These are phyloP conservation scores for Fomitopsis schrenkii DNA, from an alignment of 1,284 basidiomycete species.

Conservation along the genomic window DNA sequence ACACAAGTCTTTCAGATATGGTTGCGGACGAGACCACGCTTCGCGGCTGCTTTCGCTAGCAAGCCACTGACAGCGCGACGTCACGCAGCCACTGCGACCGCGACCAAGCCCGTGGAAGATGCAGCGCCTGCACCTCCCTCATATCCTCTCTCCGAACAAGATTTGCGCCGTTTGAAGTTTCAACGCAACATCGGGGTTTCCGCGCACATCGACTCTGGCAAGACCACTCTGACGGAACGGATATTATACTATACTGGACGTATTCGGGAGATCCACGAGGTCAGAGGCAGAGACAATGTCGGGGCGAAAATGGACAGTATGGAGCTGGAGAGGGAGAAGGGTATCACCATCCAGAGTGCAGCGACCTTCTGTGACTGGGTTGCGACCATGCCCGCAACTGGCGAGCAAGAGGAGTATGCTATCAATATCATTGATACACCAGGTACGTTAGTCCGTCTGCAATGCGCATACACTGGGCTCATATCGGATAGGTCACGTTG, in stretches of 20 bases:
- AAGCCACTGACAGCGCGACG: conserved; percentile 13
- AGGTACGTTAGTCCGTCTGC: conserved; percentile 40
- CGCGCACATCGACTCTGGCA: conserved; percentile 95
- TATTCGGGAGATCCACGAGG: conserved; percentile 96
- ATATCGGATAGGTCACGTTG: conserved; percentile 78
- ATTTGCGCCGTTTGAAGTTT: conserved; percentile 51
- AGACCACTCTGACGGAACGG: conserved; percentile 98
- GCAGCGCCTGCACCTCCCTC: conserved; percentile 20
- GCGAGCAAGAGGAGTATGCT: conserved; percentile 78
- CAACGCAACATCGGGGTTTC: conserved; percentile 85
- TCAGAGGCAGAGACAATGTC: conserved; percentile 90
- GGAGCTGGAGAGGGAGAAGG: conserved; percentile 98
- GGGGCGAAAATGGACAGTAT: conserved; percentile 99
- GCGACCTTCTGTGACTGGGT: conserved; percentile 99
- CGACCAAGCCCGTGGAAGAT: conserved; percentile 11
- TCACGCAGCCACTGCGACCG: conserved; percentile 22
- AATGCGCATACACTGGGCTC: background rate
- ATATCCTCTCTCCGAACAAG: conserved; percentile 52
- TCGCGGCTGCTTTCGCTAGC: conserved; percentile 1
- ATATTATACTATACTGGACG: conserved; percentile 96
- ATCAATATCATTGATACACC: conserved; percentile 99
- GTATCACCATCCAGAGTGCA: conserved; percentile 98
- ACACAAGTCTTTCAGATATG: conserved; percentile 16
- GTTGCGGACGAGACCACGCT: conserved; percentile 15
- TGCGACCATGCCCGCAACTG: conserved; percentile 60